phyloP scores from a whole-genome alignment of 2,329 filamentous ascomycete genomes.

The Sclerotinia glacialis region DNA sequence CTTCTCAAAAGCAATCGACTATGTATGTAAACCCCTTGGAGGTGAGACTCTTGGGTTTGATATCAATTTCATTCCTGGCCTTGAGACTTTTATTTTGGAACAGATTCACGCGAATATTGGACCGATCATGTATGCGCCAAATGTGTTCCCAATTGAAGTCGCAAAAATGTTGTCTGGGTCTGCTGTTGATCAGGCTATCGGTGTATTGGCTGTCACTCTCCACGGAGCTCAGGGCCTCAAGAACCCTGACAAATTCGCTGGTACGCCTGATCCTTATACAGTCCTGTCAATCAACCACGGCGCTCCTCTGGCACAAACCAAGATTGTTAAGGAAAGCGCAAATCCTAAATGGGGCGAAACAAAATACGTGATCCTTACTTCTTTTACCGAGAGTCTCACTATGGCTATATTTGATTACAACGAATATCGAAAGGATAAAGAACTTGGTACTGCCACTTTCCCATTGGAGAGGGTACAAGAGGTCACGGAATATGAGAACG shows the following conservation, averaged over 20 bases:
- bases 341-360: slow-evolving; percentile 97
- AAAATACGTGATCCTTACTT: slow-evolving; percentile 90
- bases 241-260: slow-evolving; percentile 91
- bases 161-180: slow-evolving; percentile 97
- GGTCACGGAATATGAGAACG: slow-evolving; percentile 74
- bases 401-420: slow-evolving; percentile 90
- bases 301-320: slow-evolving; percentile 79
- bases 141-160: slow-evolving; percentile 97
- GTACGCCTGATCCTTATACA: slow-evolving; percentile 87
- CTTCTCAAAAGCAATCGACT: slow-evolving; percentile 66
- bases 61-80: slow-evolving; percentile 96
- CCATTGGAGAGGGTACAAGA: slow-evolving; percentile 78
- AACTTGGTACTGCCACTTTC: slow-evolving; percentile 85
- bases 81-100: slow-evolving; percentile 91
- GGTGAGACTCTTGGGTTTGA: slow-evolving; percentile 96
- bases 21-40: slow-evolving; percentile 95
- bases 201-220: slow-evolving; percentile 86
- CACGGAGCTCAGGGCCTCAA: slow-evolving; percentile 90
- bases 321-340: slow-evolving; percentile 77
- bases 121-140: slow-evolving; percentile 97
- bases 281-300: slow-evolving; percentile 82
- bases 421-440: slow-evolving; percentile 93
- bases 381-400: slow-evolving; percentile 82
- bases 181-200: slow-evolving; percentile 91
- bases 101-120: slow-evolving; percentile 91